phyloP scores from a whole-genome alignment of 2,329 filamentous ascomycete genomes.

The Colletotrichum spinosum region DNA sequence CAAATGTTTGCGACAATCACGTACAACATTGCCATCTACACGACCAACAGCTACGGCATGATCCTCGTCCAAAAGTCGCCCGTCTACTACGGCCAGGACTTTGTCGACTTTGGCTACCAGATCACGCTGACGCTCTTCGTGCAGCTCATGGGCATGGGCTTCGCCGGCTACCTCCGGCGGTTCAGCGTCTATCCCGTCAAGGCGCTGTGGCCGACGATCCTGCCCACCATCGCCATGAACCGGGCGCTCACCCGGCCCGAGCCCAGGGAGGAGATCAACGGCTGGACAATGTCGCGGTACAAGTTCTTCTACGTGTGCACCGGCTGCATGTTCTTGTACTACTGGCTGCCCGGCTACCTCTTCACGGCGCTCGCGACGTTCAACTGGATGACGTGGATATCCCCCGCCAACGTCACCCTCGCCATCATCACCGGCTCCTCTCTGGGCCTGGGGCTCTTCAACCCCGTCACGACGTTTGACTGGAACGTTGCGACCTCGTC shows the following conservation, averaged over 20 bases:
- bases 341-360: conserved; percentile 60
- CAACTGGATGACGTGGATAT: conserved; percentile 65
- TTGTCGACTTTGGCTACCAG: conserved; percentile 54
- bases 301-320: conserved; percentile 55
- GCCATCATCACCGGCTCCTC: conserved; percentile 56
- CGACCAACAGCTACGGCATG: conserved; percentile 50
- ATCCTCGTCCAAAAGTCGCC: conserved; percentile 47
- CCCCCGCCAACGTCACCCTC: conserved; percentile 56
- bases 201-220: conserved; percentile 47
- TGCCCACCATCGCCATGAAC: conserved; percentile 50
- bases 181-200: conserved; percentile 51
- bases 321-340: conserved; percentile 56
- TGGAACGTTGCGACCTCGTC: conserved; percentile 58
- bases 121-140: conserved; percentile 52
- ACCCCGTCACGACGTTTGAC: conserved; percentile 62
- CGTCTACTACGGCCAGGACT: conserved; percentile 56
- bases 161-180: conserved; percentile 52
- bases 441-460: conserved; percentile 56
- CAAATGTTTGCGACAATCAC: conserved; percentile 56
- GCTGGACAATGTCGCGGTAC: conserved; percentile 58
- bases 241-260: conserved; percentile 48
- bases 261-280: conserved; percentile 51
- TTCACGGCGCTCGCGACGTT: conserved; percentile 57
- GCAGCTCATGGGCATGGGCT: conserved; percentile 57
- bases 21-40: conserved; percentile 50